Base-by-base conservation (phyloP, 2,329 filamentous ascomycete species). In the Calonectria multiphialidica region DNA sequence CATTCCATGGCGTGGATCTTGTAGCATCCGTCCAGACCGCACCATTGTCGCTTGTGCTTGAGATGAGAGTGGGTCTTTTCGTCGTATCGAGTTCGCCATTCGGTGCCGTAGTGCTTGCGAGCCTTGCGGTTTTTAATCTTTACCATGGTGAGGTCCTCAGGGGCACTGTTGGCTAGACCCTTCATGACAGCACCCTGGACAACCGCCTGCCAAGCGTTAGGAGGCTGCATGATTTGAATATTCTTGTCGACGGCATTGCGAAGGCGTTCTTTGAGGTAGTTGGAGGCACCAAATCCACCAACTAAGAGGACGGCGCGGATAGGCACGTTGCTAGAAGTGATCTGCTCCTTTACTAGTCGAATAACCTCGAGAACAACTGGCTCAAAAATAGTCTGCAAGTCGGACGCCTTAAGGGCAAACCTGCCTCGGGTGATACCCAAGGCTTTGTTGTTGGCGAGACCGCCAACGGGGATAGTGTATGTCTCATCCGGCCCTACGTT, bases 131-230 rank as follows among this genome's bases (percentile, higher is more conserved):
- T 84, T 72, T 81, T 81, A 35, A 87, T 80, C 61, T 80, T 81
- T 61, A 87, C 83, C 63, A 80, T 78, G 13, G 82, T 82, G 33
- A 82, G 81, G 13, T 78, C 75, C 10, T 83, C 81, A 0, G 84
- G 82, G 1, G 80, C 79, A 35, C 77, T 79, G 23, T 82, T 80
- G 1, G 84, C 83, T 2, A 88, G 78, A 1, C 87, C 87, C 76
- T 86, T 87, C 82, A 87, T 85, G 25, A 88, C 86, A 18, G 88
- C 87, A 21, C 88, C 87, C 40, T 84, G 83, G 0, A 87, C 86
- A 9, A 89, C 85, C 2, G 87, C 84, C 15, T 84, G 82, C 87
- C 87, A 89, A 18, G 86, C 83, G 63, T 86, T 84, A 5, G 83
- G 81, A 0, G 87, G 86, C 71, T 87, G 86, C 72, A 88, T 77